Percentiles rank a stretch among this genome's conserved stretches.
Evolutionary conservation across 805 yeast genomes (phyloP).

Genomic region (Spathaspora boniae): DNA sequence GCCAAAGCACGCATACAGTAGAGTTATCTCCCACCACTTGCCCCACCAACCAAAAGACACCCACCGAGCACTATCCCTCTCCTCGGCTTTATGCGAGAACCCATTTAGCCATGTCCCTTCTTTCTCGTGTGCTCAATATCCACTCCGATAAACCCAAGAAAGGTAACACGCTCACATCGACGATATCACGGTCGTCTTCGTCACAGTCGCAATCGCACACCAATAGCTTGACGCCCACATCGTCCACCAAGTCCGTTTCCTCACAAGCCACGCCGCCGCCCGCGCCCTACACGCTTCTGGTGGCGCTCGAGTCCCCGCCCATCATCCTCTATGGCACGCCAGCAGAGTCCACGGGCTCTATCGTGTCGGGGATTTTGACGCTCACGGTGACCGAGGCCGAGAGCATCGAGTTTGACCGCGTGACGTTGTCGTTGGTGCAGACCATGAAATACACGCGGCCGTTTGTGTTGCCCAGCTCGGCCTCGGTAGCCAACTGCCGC

Average conservation of each 20-base stretch:
- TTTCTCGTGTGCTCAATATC: conserved; percentile 15
- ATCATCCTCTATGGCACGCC: conserved; percentile 79
- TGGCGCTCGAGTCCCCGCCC: conserved; percentile 88
- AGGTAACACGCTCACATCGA: too few relatives aligned
- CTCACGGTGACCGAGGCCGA: conserved; percentile 16
- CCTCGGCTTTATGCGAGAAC: too few relatives aligned
- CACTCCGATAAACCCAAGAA: conserved; percentile 6
- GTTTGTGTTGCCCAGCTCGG: conserved; percentile 50
- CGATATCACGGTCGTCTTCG: too few relatives aligned
- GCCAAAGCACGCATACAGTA: too few relatives aligned
- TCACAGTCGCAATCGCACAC: too few relatives aligned
- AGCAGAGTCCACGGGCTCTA: conserved; percentile 76
- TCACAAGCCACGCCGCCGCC: too few relatives aligned
- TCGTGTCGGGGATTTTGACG: conserved; percentile 70
- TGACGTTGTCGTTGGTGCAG: conserved; percentile 69
- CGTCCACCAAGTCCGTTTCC: too few relatives aligned
- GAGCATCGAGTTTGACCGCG: conserved; percentile 51
- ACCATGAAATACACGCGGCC: conserved; percentile 65
- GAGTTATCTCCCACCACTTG: too few relatives aligned
- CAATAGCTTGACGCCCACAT: too few relatives aligned
- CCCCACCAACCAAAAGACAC: too few relatives aligned
- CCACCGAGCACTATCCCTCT: too few relatives aligned
- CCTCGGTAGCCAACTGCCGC: conserved; percentile 47
- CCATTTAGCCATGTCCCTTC: conserved; percentile 17
- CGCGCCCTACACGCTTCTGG: conserved; percentile 36